Conservation (phyloP, 306 rosid genomes). For the Hylodesmum podocarpum region DNA sequence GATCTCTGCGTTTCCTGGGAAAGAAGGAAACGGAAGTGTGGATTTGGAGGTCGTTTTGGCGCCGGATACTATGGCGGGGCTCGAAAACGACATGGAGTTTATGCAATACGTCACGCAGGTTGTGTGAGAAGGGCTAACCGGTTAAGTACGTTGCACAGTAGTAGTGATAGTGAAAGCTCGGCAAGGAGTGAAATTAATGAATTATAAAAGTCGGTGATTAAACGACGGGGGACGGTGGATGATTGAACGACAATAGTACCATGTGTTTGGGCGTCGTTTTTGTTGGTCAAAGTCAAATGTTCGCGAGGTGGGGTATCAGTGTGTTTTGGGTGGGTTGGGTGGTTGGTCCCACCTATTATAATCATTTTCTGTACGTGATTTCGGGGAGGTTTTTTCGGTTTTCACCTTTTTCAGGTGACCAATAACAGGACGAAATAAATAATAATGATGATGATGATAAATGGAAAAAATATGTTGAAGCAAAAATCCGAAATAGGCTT, state of each 20-base stretch:
- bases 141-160: neutral
- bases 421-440: neutral
- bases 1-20: constrained; percentile 77
- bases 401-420: constrained; percentile 37
- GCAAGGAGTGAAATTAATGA: neutral
- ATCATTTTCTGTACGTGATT: constrained; percentile 32
- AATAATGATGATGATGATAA: neutral
- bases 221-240: constrained; percentile 12
- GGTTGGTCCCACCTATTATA: constrained; percentile 30
- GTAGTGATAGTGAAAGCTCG: constrained; percentile 12
- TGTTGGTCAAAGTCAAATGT: constrained; percentile 29
- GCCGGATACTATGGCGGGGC: constrained; percentile 71
- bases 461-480: neutral
- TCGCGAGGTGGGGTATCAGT: constrained; percentile 30
- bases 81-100: constrained; percentile 64
- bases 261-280: constrained; percentile 15
- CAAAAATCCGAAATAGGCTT: neutral
- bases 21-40: constrained; percentile 77
- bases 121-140: constrained; percentile 7
- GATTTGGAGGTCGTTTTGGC: constrained; percentile 86
- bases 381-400: constrained; percentile 25
- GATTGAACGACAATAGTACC: neutral
- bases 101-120: constrained; percentile 62
- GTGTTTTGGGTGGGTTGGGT: constrained; percentile 23
- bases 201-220: constrained; percentile 18